Base-by-base conservation (phyloP, 352 stramenopile species). In the Phytophthora pinifolia region DNA sequence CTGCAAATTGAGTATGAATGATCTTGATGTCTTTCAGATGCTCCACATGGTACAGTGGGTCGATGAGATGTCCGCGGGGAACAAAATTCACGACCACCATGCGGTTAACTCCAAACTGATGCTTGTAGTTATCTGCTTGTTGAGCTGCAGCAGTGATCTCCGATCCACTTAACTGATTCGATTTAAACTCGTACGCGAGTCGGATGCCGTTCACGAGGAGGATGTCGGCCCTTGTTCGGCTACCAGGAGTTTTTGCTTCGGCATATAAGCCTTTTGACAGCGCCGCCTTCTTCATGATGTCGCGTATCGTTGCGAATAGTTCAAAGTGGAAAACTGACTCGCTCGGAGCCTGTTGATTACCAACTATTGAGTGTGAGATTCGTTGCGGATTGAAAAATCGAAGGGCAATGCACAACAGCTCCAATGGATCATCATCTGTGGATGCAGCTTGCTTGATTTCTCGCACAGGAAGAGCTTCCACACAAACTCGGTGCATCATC, bases 331-430 rank as follows among this genome's bases (percentile, higher is more conserved):
- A 46, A 33, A 15, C 29, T 29, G 22, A 36, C 46, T 54, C 35
- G 15, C 35, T 44, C 46, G 46, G 46, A 27, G n/a, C n/a, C n/a
- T n/a, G n/a, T n/a, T n/a, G n/a, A n/a, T n/a, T n/a, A n/a, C n/a
- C n/a, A 13, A 44, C 34, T 10, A 54, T 35, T 34, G 35, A 34
- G 35, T n/a, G 34, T 25, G 22, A 54, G n/a, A 45, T 45, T 9
- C 13, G 35, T 37, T 35, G 25, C 35, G 35, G 35, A 9, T 34
- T 20, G 20, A 54, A 22, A 7, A 45, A 35, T 34, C 14, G 6
- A 54, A 54, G 46, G 3, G 46, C 46, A 30, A 45, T 25, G 29
- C 34, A 54, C 22, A 50, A 50, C n/a, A 54, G 46, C 12, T 20
- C 22, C 22, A 45, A 2, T n/a, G 35, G 35, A n/a, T 35, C 33